Conservation (phyloP, 495 filamentous ascomycete species). For the Talaromyces ruber region DNA sequence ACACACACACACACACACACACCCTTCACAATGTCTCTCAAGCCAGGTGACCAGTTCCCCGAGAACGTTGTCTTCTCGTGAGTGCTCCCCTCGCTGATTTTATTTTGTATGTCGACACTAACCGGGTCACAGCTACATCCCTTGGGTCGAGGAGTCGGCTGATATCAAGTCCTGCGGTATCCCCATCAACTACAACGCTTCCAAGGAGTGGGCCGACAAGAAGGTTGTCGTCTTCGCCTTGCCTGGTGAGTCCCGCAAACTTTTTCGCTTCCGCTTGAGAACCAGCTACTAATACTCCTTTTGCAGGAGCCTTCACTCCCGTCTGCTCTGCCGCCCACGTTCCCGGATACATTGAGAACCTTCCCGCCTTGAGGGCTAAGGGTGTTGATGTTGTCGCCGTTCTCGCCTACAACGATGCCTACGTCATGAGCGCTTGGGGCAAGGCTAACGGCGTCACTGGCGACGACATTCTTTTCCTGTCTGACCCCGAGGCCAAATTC, state of each 20-base stretch:
- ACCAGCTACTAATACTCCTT: not conserved
- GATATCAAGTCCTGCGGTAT: constrained; percentile 67
- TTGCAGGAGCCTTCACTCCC: constrained; percentile 85
- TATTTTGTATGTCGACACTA: constrained; percentile 5
- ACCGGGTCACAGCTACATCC: constrained; percentile 52
- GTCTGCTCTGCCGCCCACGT: constrained; percentile 81
- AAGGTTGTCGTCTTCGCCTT: constrained; percentile 86
- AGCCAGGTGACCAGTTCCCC: constrained; percentile 79
- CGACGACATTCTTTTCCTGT: constrained; percentile 80
- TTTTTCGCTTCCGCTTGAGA: not conserved
- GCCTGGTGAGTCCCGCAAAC: constrained; percentile 44
- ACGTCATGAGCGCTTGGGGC: constrained; percentile 90
- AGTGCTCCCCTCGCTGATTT: constrained; percentile 16
- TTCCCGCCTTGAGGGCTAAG: constrained; percentile 63
- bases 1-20: no score
- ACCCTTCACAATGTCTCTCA: constrained; percentile 60
- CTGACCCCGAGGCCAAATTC: constrained; percentile 69
- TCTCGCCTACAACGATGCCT: constrained; percentile 80
- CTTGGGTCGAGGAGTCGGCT: constrained; percentile 54
- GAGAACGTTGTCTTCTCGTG: constrained; percentile 66
- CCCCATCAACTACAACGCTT: constrained; percentile 70
- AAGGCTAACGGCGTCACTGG: constrained; percentile 81
- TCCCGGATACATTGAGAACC: constrained; percentile 71
- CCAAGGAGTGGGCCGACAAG: constrained; percentile 76
- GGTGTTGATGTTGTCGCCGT: constrained; percentile 79